phyloP scores from a whole-genome alignment of 805 yeast genomes.

The Tetrapisispora phaffii region DNA sequence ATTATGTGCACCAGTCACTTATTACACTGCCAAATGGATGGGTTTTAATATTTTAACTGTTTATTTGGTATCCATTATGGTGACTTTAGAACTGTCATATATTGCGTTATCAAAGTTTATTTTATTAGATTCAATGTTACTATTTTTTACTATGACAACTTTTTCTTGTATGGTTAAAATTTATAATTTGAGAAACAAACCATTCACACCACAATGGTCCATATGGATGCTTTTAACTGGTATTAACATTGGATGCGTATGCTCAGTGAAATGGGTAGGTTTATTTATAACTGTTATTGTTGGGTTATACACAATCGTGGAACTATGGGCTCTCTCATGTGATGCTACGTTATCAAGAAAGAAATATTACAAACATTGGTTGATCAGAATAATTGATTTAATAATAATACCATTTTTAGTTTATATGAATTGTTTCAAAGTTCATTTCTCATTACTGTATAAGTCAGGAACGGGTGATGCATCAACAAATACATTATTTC shows the following conservation, averaged over 20 bases:
- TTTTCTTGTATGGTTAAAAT: slow-evolving; percentile 63
- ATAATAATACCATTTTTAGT: slow-evolving; percentile 63
- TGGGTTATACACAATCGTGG: slow-evolving; percentile 50
- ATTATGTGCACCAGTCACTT: slow-evolving; percentile 77
- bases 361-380: slow-evolving; percentile 57
- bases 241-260: slow-evolving; percentile 66
- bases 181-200: slow-evolving; percentile 44
- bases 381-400: slow-evolving; percentile 50
- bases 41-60: slow-evolving; percentile 63
- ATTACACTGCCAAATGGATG: slow-evolving; percentile 66
- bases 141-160: slow-evolving; percentile 82
- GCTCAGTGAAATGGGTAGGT: slow-evolving; percentile 83
- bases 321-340: slow-evolving; percentile 38
- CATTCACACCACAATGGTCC: slow-evolving; percentile 66
- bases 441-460: slow-evolving; percentile 67
- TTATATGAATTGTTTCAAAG: slow-evolving; percentile 63
- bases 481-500: slow-evolving; percentile 80
- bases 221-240: slow-evolving; percentile 56
- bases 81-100: slow-evolving; percentile 70
- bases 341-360: slow-evolving; percentile 21
- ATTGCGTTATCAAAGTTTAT: slow-evolving; percentile 83
- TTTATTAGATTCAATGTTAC: slow-evolving; percentile 80
- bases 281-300: slow-evolving; percentile 52
- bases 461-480: slow-evolving; percentile 91
- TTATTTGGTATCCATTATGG: slow-evolving; percentile 75